These are phyloP conservation scores for Candida yuanshanica DNA, from an alignment of 805 yeast genomes.

Conservation along the genomic window DNA sequence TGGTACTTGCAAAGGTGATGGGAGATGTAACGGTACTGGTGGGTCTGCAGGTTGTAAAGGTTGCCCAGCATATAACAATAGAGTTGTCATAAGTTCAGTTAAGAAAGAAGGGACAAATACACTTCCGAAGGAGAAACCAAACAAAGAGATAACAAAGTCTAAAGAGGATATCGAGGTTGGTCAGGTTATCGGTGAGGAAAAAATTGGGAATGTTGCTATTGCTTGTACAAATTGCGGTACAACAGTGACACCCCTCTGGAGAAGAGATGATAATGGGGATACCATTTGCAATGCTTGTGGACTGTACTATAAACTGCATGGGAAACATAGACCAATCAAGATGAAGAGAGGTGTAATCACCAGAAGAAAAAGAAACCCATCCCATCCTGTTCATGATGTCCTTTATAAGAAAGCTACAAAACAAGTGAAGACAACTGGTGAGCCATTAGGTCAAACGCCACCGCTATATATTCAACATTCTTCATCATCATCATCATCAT, in stretches of 20 bases:
- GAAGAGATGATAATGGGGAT: constrained; percentile 75
- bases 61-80: constrained; percentile 78
- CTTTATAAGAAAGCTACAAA: neutral
- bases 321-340: constrained; percentile 68
- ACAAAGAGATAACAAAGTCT: neutral
- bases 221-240: constrained; percentile 84
- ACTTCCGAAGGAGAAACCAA: constrained; percentile 1
- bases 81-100: constrained; percentile 37
- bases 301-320: constrained; percentile 68
- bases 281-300: constrained; percentile 90
- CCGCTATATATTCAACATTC: too few relatives aligned
- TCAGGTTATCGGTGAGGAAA: constrained; percentile 18
- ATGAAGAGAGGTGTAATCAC: constrained; percentile 71
- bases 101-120: constrained; percentile 5
- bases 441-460: neutral
- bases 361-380: constrained; percentile 52
- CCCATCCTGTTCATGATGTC: neutral
- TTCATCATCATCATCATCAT: neutral
- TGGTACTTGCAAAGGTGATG: constrained; percentile 25
- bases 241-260: constrained; percentile 83
- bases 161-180: constrained; percentile 3
- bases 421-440: neutral
- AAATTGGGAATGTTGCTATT: constrained; percentile 47
- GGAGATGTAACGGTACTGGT: constrained; percentile 84
- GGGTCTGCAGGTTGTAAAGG: constrained; percentile 76